Conservation (phyloP, 768 basidiomycete genomes). For the Naganishia antarctica region DNA sequence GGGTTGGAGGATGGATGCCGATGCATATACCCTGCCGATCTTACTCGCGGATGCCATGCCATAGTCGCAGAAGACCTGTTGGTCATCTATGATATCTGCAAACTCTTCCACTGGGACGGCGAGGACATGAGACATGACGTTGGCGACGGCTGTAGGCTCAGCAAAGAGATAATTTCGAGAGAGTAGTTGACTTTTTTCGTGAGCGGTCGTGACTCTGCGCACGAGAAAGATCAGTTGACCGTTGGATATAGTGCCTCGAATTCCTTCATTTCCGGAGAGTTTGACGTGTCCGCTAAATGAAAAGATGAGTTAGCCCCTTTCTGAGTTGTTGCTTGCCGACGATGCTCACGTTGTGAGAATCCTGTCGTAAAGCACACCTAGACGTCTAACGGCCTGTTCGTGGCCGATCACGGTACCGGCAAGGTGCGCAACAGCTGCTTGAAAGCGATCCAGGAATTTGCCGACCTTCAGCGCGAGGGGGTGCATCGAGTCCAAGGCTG, state of each 20-base stretch:
- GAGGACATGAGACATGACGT: slow-evolving; percentile 41
- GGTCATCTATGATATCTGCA: slow-evolving; percentile 40
- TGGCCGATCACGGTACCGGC: slow-evolving; percentile 42
- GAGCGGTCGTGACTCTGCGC: slow-evolving; percentile 37
- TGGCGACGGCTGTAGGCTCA: slow-evolving; percentile 42
- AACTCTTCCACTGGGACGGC: slow-evolving; percentile 45
- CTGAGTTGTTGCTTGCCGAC: slow-evolving; percentile 1
- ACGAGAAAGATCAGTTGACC: slow-evolving; percentile 50
- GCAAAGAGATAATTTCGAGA: slow-evolving; percentile 48
- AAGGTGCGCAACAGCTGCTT: slow-evolving; percentile 35
- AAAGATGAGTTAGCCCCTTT: neutral
- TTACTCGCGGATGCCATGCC: slow-evolving; percentile 34
- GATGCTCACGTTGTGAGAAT: slow-evolving; percentile 47
- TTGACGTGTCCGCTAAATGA: slow-evolving; percentile 20
- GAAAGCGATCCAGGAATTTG: slow-evolving; percentile 47
- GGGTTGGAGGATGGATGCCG: slow-evolving; percentile 47
- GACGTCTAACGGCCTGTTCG: slow-evolving; percentile 34
- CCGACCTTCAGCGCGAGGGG: slow-evolving; percentile 31
- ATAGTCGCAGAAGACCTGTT: slow-evolving; percentile 39
- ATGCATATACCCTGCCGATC: slow-evolving; percentile 44
- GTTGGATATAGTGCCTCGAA: slow-evolving; percentile 43
- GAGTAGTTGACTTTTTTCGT: slow-evolving; percentile 41
- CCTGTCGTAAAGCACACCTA: slow-evolving; percentile 50
- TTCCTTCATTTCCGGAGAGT: slow-evolving; percentile 21
- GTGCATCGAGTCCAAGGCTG: neutral